These are phyloP conservation scores for Fusarium praegraminearum DNA, from an alignment of 2,329 filamentous ascomycete genomes.

Conservation along the genomic window DNA sequence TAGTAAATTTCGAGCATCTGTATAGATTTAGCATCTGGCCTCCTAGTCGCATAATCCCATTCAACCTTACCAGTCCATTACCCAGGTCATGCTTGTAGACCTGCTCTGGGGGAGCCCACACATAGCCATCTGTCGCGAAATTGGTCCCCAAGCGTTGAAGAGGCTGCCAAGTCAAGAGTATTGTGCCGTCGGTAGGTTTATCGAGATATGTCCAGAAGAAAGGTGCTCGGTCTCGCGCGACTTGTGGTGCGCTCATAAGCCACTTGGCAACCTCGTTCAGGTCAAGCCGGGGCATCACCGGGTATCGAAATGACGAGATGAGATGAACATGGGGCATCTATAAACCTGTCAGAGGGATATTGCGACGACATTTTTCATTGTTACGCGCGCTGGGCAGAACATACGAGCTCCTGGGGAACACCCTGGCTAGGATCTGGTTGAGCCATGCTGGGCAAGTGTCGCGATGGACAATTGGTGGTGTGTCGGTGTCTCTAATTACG, in stretches of 20 bases:
- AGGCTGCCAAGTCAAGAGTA: slow-evolving; percentile 91
- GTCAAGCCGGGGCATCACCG: slow-evolving; percentile 76
- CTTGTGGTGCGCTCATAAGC: slow-evolving; percentile 84
- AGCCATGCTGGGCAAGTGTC: slow-evolving; percentile 52
- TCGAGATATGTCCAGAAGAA: slow-evolving; percentile 96
- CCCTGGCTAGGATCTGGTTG: slow-evolving; percentile 58
- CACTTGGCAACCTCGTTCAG: slow-evolving; percentile 84
- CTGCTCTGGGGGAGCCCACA: slow-evolving; percentile 88
- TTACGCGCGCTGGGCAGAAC: slow-evolving; percentile 31
- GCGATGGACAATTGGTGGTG: slow-evolving; percentile 32
- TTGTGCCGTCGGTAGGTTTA: slow-evolving; percentile 81
- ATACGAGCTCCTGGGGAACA: slow-evolving; percentile 58
- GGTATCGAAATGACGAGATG: slow-evolving; percentile 85
- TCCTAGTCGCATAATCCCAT: background rate
- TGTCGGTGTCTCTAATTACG: slow-evolving; percentile 29
- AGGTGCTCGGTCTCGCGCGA: slow-evolving; percentile 84
- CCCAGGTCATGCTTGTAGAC: slow-evolving; percentile 79
- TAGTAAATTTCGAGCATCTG: slow-evolving; percentile 91
- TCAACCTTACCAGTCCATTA: slow-evolving; percentile 64
- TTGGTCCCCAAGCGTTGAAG: slow-evolving; percentile 75
- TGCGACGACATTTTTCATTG: background rate
- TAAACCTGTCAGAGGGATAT: slow-evolving; percentile 34
- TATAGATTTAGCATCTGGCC: slow-evolving; percentile 21
- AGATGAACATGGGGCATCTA: slow-evolving; percentile 92
- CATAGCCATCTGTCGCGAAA: slow-evolving; percentile 91